Evolutionary conservation across 2,329 filamentous ascomycete genomes (phyloP).

Genomic region (Salinomyces thailandicus): DNA sequence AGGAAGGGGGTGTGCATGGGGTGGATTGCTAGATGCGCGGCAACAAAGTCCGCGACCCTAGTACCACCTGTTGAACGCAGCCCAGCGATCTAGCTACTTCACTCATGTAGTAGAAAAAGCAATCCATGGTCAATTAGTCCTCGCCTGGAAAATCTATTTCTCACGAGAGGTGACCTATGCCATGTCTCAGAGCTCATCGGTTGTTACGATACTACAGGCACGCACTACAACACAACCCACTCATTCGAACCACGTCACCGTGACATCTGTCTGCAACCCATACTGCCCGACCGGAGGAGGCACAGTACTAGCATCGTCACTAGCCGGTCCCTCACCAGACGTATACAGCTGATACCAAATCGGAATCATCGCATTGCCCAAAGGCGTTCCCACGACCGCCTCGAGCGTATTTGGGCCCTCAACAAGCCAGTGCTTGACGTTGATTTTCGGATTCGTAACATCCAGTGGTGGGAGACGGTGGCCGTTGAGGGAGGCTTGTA

Average conservation of each 20-base stretch:
- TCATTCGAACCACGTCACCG: too few species aligned
- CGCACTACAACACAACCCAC: too few species aligned
- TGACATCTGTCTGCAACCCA: conserved; percentile 6
- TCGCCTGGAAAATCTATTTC: too few species aligned
- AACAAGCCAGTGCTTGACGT: conserved; percentile 16
- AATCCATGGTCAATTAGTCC: too few species aligned
- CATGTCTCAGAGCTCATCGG: too few species aligned
- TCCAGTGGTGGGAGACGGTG: conserved; percentile 24
- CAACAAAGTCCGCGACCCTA: too few species aligned
- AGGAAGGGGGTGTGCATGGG: conserved; percentile 30
- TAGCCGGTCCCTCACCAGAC: conserved; percentile 2
- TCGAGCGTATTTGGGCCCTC: conserved; percentile 21
- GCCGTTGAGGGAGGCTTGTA: conserved; percentile 23
- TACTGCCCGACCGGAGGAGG: conserved; percentile 7
- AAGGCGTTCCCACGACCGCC: conserved; percentile 24
- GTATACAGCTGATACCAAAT: conserved; percentile 3
- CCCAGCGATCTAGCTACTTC: too few species aligned
- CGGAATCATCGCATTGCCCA: conserved; percentile 20
- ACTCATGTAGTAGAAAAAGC: too few species aligned
- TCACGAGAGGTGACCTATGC: too few species aligned
- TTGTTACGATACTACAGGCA: too few species aligned
- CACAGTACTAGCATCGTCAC: conserved; percentile 1
- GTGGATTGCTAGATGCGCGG: not conserved
- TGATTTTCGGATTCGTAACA: conserved; percentile 16
- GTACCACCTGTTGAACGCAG: too few species aligned